Evolutionary conservation across 176 grass and related monocot species (phyloP).

Genomic region (Musa schizocarpa): DNA sequence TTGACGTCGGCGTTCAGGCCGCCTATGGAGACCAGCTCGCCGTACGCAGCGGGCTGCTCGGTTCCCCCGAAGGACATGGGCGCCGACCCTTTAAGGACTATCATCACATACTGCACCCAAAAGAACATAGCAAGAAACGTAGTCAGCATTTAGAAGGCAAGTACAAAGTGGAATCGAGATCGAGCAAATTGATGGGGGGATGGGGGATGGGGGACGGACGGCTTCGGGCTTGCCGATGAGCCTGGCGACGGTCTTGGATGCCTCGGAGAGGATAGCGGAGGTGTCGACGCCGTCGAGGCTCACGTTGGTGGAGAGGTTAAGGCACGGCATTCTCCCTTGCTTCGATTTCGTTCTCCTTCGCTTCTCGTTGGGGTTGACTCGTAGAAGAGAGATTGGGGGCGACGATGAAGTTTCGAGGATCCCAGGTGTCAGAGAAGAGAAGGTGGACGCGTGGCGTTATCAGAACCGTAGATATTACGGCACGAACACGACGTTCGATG

Average conservation of each 20-base stretch:
- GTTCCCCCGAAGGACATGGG: conserved; percentile 40
- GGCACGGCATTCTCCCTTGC: conserved; percentile 60
- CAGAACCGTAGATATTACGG: too few relatives aligned
- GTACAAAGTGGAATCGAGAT: background rate
- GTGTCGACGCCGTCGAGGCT: conserved; percentile 79
- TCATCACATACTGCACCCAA: conserved; percentile 41
- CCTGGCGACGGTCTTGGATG: conserved; percentile 49
- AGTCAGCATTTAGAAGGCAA: background rate
- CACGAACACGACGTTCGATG: too few relatives aligned
- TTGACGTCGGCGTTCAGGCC: conserved; percentile 31
- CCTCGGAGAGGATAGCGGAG: conserved; percentile 62
- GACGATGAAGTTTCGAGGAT: too few relatives aligned
- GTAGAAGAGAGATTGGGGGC: too few relatives aligned
- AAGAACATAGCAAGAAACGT: background rate
- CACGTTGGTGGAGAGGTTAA: conserved; percentile 82
- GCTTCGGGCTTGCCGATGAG: conserved; percentile 83
- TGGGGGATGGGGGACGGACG: conserved; percentile 16
- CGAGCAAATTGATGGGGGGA: background rate
- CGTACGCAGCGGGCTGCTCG: conserved; percentile 39
- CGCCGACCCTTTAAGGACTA: conserved; percentile 33
- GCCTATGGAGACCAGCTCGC: conserved; percentile 41
- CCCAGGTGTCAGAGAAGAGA: too few relatives aligned
- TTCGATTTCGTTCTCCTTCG: background rate
- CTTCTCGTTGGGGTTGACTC: background rate
- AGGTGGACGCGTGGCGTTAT: too few relatives aligned